Percentiles rank a stretch among this genome's conserved stretches.
Conservation (phyloP, 257 asterid genomes). For the Echium plantagineum region DNA sequence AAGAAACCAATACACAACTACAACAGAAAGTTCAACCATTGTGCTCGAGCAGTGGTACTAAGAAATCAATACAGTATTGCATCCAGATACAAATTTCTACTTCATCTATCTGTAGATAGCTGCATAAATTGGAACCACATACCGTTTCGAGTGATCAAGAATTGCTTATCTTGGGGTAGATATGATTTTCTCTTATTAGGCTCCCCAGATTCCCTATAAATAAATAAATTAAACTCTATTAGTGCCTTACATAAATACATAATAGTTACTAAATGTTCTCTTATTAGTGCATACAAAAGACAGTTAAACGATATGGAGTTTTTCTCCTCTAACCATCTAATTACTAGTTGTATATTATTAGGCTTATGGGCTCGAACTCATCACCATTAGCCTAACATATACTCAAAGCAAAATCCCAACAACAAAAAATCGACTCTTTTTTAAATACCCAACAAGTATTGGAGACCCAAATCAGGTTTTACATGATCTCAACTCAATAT, state of each 20-base stretch:
- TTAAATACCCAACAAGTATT: too few relatives aligned
- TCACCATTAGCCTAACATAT: too few relatives aligned
- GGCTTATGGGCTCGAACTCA: too few relatives aligned
- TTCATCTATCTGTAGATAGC: neutral
- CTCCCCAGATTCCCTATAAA: constrained; percentile 90
- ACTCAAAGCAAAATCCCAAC: neutral
- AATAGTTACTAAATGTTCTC: neutral
- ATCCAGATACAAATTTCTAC: neutral
- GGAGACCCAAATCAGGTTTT: neutral
- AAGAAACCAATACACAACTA: neutral
- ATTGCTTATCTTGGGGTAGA: constrained; percentile 84
- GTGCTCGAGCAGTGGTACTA: neutral
- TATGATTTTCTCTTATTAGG: constrained; percentile 92
- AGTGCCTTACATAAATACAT: neutral
- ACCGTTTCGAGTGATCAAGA: constrained; percentile 92
- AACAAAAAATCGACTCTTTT: too few relatives aligned
- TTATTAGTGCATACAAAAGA: neutral
- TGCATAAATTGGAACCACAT: constrained; percentile 5
- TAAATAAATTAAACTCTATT: neutral
- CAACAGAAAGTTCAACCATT: neutral
- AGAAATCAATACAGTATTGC: neutral
- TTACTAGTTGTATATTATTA: neutral
- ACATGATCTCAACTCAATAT: too few relatives aligned
- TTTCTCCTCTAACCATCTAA: neutral
- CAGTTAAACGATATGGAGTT: neutral